Evolutionary conservation across 805 yeast species (phyloP), one percentile per base, ranked within the genome.

Genomic region (Grigorovia transvaalensis): DNA sequence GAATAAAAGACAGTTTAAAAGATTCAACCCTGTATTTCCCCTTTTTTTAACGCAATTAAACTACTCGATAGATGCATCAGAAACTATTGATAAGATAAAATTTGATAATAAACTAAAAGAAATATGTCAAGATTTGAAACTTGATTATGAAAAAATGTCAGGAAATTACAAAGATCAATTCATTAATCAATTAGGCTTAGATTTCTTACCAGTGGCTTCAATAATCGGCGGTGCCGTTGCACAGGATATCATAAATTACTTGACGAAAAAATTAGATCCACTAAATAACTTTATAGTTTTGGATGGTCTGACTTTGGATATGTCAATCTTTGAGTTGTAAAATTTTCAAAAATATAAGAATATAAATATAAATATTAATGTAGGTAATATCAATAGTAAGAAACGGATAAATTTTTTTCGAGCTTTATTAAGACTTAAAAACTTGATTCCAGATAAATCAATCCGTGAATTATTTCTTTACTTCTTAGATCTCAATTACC

Each of bases 171-270:
- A 78, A 27, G 64, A 69, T 5, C 61, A 67, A 27, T 65, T 83
- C 46, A 56, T 75, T 0, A 65, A 61, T 19, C 88, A 84, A 61
- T 75, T 62, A 17, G 68, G 70, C 29, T 63, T 88, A 1, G 95
- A 89, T 61, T 79, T 85, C 57, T 77, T 88, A 11, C 96, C 97
- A 1, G 82, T 83, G 0, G 81, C 93, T 4, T 95, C 98, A 0
- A 78, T 93, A 1, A 58, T 91, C 7, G 99, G 98, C 6, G 99
- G 98, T 1, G 76, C 88, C 1, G 68, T 91, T 23, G 85, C 95
- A 2, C 99, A 93, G 68, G 96, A 90, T 64, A 84, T 88, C 13
- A 85, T 93, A 46, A 93, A 93, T 69, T 80, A 76, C 51, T 67
- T 91, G 50, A 84, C 93, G 45, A 78, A 79, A 57, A 80, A 82